Evolutionary conservation across 805 yeast species (phyloP), one percentile per base, ranked within the genome.

Genomic region (Wickerhamomyces chambardii): DNA sequence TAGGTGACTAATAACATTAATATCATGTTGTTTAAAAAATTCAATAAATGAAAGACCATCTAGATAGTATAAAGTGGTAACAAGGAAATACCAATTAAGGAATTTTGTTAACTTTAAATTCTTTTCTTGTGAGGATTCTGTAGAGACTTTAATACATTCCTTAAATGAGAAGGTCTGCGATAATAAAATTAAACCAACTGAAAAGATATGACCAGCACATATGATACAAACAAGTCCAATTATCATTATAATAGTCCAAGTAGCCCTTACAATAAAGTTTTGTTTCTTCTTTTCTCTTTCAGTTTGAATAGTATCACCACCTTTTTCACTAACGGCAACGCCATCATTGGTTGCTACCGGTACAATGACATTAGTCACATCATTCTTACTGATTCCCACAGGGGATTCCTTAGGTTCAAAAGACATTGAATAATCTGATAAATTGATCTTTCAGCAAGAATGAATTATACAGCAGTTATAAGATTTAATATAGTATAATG

Each of bases 221-320:
- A 89, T 63, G 18, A 83, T 68, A 28, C 70, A 59, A 41, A 85
- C 75, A 58, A 87, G 82, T 6, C 75, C 76, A 15, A 66, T 58
- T 40, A 92, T 80, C 97, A 92, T 89, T 15, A 92, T 86, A 48
- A 92, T 58, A 0, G 97, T 84, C 97, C 97, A 92, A 32, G 84
- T 66, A 4, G 97, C 80, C 46, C 98, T 75, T 18, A 87, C 84
- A 32, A 87, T 55, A 51, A 92, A 87, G 30, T 89, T 82, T 60
- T 79, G 89, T 46, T 78, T 80, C 62, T 84, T 84, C 61, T 73
- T 73, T 44, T 76, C 83, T 31, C 32, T 37, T 25, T 44, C 42
- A 4, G 33, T 35, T 22, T 14, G 16, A 14, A 15, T n/a, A n/a
- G n/a, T n/a, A n/a, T n/a, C n/a, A n/a, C n/a, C n/a, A n/a, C n/a